Evolutionary conservation across 305 asterid species (phyloP), one percentile per base, ranked within the genome.

Genomic region (Vinca major): DNA sequence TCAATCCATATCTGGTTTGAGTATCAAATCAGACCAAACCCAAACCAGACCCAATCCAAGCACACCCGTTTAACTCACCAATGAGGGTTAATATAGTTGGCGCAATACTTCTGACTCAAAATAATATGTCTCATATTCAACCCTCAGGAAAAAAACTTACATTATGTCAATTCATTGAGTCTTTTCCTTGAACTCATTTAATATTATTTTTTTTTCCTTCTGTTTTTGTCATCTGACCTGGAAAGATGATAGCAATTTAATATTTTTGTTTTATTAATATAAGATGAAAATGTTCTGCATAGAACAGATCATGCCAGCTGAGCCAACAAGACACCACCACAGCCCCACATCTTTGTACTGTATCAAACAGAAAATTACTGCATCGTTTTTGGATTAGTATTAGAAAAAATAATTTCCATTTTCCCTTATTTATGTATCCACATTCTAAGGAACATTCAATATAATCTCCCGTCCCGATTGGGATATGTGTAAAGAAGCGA

Each of bases 261-360:
- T 62, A 66, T 76, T 62, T 71, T 69, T 63, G 70, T 55, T 67
- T 56, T 26, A 26, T 26, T 26, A 26, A 26, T 0, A 48, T 36
- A 50, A 68, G 68, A 76, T 74, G 77, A 75, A 75, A 60, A 77
- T 33, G 37, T 65, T 72, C 67, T 20, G 74, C 74, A 50, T 55
- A 72, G 1, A 26, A 65, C 65, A 79, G 79, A 78, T 74, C 75
- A 76, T 72, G 83, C 78, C 84, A 82, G 78, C 78, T 69, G 76
- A 80, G 75, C 71, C 71, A 72, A 70, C 72, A 67, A 66, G 66
- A 66, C 68, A 71, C 40, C 52, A 17, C 69, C 44, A 51, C 44
- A 68, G 45, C 26, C 1, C 3, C 19, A 21, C 1, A 37, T 67
- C 16, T 26, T 26, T 5, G 13, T 3, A 6, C 19, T 60, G 14